phyloP scores from a whole-genome alignment of 1,139 yeast species.

The Candida sp. region DNA sequence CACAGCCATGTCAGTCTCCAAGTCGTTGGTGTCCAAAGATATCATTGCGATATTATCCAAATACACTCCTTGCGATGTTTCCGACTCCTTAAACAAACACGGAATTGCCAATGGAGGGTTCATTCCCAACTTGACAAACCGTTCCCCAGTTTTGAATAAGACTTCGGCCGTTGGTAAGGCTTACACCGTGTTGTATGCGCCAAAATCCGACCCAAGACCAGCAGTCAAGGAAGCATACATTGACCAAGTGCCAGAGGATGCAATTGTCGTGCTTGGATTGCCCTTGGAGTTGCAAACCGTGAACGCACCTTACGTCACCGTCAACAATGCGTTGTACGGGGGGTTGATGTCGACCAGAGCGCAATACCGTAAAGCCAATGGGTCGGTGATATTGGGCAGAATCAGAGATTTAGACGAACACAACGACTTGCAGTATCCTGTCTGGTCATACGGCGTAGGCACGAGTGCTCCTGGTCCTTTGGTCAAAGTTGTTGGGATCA shows the following conservation, averaged over 20 bases:
- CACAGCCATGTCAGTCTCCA: slow-evolving; percentile 8
- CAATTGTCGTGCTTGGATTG: slow-evolving; percentile 71
- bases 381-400: slow-evolving; percentile 83
- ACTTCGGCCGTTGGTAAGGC: slow-evolving; percentile 61
- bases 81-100: slow-evolving; percentile 69
- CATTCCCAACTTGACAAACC: slow-evolving; percentile 61
- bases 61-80: slow-evolving; percentile 76
- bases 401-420: slow-evolving; percentile 87
- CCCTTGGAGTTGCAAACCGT: slow-evolving; percentile 53
- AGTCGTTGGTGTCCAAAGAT: slow-evolving; percentile 17
- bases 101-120: slow-evolving; percentile 75
- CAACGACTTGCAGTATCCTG: slow-evolving; percentile 67
- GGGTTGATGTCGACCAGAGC: slow-evolving; percentile 96
- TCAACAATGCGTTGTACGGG: slow-evolving; percentile 84
- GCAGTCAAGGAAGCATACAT: slow-evolving; percentile 72
- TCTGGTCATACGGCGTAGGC: slow-evolving; percentile 83
- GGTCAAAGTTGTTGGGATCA: slow-evolving; percentile 80
- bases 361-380: slow-evolving; percentile 66
- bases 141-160: slow-evolving; percentile 26
- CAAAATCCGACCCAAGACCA: slow-evolving; percentile 77
- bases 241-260: slow-evolving; percentile 64
- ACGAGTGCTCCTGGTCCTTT: slow-evolving; percentile 80
- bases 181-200: slow-evolving; percentile 84
- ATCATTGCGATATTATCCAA: slow-evolving; percentile 19
- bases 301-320: slow-evolving; percentile 66